Evolutionary conservation across 306 rosid species (phyloP), one percentile per base, ranked within the genome.

Genomic region (Cucumis hystrix): DNA sequence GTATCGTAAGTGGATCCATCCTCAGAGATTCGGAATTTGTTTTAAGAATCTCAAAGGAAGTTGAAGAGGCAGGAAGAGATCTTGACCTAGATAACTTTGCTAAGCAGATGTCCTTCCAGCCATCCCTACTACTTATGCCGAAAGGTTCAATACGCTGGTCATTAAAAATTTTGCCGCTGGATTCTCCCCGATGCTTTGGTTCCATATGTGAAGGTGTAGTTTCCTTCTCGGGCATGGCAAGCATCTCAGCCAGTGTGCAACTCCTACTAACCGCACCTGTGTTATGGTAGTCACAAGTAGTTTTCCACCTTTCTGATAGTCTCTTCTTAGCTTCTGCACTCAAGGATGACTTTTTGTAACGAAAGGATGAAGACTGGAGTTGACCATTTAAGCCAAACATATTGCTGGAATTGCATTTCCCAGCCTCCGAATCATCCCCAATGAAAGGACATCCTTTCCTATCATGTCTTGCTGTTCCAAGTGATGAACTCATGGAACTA

Each of bases 91-190:
- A 78, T 84, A 95, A 86, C 77, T 85, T 86, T 58, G 77, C 82
- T 49, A 82, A 77, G 77, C 77, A 81, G 47, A 82, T 90, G 81
- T 88, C 89, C 89, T 88, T 95, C 99, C 99, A 95, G 76, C 99
- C 99, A 86, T 95, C 99, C 85, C 89, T 88, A 73, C 97, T 95
- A 87, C 99, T 95, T 80, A 95, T 95, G 76, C 99, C 99, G 79
- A 91, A 83, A 75, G 99, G 97, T 82, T 88, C 93, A 72, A 76
- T 85, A 65, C 74, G 52, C 64, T 84, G 86, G 13, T 86, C 81
- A 73, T 65, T 74, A 41, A 83, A 51, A 87, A 81, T 60, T 45
- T 88, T 87, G 80, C 81, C 77, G 54, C 74, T 51, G 57, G 76
- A 81, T 78, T 86, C 86, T 76, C 77, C 88, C 10, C 62, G 72